Evolutionary conservation across 805 yeast species (phyloP), one percentile per base, ranked within the genome.

Genomic region (Ogataea philodendri): DNA sequence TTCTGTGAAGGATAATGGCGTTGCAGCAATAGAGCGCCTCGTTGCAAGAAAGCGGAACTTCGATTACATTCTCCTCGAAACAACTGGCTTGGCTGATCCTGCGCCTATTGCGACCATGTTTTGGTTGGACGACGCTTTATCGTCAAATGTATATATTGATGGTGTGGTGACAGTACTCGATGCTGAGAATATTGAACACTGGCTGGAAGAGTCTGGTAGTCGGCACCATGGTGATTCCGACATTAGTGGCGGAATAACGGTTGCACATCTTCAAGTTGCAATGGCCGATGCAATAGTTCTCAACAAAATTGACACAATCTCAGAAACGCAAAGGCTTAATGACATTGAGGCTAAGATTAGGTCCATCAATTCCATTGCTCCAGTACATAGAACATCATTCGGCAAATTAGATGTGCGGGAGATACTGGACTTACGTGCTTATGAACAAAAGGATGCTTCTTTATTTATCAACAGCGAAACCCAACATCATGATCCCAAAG

Each of bases 81-180:
- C 98, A 0, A 87, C 96, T 0, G 98, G 98, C 0, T 72, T 93
- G 10, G 98, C 98, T 0, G 97, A 93, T 55, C 98, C 98, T 0
- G 97, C 89, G 0, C 97, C 97, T 0, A 87, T 93, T 17, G 96
- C 97, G 4, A 76, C 80, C 45, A 90, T 90, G 96, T 93, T 93
- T 61, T 93, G 98, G 98, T 70, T 89, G 19, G 98, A 93, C 57
- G 90, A 85, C 15, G 97, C 89, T 0, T 66, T 93, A 39, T 72
- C 81, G 10, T 80, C 95, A 4, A 81, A 79, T 47, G 87, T 93
- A 2, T 84, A 85, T 56, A 81, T 93, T 20, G 97, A 90, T 59
- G 96, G 96, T 0, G 86, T 90, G 5, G 73, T 93, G 9, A 84
- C 96, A 0, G 97, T 90, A 2, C 66, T 93, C 26, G 97, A 90